Evolutionary conservation across 2,329 filamentous ascomycete species (phyloP).

Genomic region (Sporothrix variecibatus): DNA sequence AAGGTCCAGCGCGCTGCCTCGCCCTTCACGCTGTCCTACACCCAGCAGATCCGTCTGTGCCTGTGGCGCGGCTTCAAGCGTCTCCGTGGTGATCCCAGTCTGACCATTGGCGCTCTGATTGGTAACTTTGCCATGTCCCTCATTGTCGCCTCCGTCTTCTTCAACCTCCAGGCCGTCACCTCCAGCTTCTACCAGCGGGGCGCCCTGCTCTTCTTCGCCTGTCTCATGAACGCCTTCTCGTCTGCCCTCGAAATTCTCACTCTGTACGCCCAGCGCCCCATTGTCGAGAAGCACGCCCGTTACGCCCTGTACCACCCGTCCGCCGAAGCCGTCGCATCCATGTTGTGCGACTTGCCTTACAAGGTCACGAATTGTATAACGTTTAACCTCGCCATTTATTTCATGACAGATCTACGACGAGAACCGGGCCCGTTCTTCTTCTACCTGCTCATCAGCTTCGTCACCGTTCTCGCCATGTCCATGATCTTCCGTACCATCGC

Average conservation of each 20-base stretch:
- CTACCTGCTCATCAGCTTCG: conserved; percentile 75
- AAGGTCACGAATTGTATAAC: conserved; percentile 72
- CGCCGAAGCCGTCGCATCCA: conserved; percentile 82
- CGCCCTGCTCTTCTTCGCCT: conserved; percentile 82
- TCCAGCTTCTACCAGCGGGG: conserved; percentile 76
- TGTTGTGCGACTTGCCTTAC: conserved; percentile 83
- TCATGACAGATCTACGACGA: conserved; percentile 79
- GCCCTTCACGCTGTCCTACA: conserved; percentile 78
- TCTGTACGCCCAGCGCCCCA: conserved; percentile 83
- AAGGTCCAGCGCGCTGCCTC: conserved; percentile 65
- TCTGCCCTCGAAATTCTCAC: conserved; percentile 82
- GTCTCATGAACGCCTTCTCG: conserved; percentile 82
- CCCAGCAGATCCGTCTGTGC: conserved; percentile 76
- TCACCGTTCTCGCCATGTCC: conserved; percentile 75
- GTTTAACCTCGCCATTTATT: conserved; percentile 83
- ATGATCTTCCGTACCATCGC: conserved; percentile 84
- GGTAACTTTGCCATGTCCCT: conserved; percentile 76
- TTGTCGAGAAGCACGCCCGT: conserved; percentile 84
- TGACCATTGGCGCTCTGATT: conserved; percentile 68
- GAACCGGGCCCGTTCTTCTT: conserved; percentile 80
- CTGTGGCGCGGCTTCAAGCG: conserved; percentile 79
- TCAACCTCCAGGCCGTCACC: conserved; percentile 66
- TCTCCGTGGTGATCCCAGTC: conserved; percentile 72
- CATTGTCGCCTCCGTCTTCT: conserved; percentile 80
- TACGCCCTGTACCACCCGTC: conserved; percentile 91